phyloP scores from a whole-genome alignment of 2,329 filamentous ascomycete genomes.

The Alternaria ethzedia region DNA sequence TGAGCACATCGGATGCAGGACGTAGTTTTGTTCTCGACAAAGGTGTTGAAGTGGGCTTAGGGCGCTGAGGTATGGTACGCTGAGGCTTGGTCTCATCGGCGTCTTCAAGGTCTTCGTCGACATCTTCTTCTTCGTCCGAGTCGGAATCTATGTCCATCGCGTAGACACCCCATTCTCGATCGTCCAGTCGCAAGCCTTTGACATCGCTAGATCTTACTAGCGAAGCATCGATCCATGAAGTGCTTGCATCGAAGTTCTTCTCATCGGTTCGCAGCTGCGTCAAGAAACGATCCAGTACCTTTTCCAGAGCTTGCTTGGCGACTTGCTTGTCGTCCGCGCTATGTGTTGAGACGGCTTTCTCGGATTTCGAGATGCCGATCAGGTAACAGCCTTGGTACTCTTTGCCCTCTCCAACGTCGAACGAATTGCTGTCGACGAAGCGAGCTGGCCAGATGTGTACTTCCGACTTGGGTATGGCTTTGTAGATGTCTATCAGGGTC shows the following conservation, averaged over 20 bases:
- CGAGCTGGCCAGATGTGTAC: slow-evolving; percentile 69
- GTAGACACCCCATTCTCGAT: slow-evolving; percentile 59
- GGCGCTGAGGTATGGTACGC: slow-evolving; percentile 25
- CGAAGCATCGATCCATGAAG: slow-evolving; percentile 45
- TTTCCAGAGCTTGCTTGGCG: slow-evolving; percentile 53
- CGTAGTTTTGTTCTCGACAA: slow-evolving; percentile 40
- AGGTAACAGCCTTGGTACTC: slow-evolving; percentile 69
- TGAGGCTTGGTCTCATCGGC: slow-evolving; percentile 2
- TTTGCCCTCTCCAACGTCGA: slow-evolving; percentile 19
- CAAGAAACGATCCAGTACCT: slow-evolving; percentile 44
- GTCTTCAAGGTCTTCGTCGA: slow-evolving; percentile 21
- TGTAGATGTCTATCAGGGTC: slow-evolving; percentile 60
- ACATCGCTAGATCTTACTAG: slow-evolving; percentile 46
- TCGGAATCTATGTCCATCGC: slow-evolving; percentile 51
- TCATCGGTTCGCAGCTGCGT: slow-evolving; percentile 43
- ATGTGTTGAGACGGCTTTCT: neutral
- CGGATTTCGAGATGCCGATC: slow-evolving; percentile 58
- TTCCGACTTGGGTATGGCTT: slow-evolving; percentile 58
- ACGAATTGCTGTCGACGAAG: slow-evolving; percentile 51
- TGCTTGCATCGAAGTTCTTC: slow-evolving; percentile 44
- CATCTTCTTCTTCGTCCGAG: slow-evolving; percentile 41
- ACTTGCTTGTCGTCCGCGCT: slow-evolving; percentile 50
- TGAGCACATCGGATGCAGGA: slow-evolving; percentile 54
- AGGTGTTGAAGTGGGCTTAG: slow-evolving; percentile 23
- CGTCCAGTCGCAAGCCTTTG: slow-evolving; percentile 53